Percentiles rank a stretch among this genome's conserved stretches.
Evolutionary conservation across 495 filamentous ascomycete species (phyloP).

Genomic region (Bombardia bombarda): DNA sequence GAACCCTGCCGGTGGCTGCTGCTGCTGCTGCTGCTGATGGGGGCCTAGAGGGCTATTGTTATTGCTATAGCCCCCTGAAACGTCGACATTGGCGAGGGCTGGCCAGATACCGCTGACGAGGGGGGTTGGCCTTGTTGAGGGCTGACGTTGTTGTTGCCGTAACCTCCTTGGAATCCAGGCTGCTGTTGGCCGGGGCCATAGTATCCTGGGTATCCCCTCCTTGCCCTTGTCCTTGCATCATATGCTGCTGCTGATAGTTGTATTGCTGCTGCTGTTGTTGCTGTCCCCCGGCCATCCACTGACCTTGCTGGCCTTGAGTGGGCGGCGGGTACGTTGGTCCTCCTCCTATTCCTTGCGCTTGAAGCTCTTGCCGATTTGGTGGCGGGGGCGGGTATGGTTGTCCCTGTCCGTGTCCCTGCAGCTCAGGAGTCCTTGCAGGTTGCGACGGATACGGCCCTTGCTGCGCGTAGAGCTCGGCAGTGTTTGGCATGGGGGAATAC

Average conservation of each 20-base stretch:
- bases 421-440: slow-evolving; percentile 9
- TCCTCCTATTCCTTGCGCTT: too few relatives aligned
- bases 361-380: slow-evolving; percentile 5
- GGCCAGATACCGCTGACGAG: too few relatives aligned
- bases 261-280: slow-evolving; percentile 1
- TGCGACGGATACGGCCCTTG: slow-evolving; percentile 7
- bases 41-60: too few relatives aligned
- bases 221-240: not conserved
- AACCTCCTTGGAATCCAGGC: too few relatives aligned
- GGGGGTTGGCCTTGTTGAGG: too few relatives aligned
- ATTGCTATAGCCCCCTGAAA: too few relatives aligned
- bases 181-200: too few relatives aligned
- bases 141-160: too few relatives aligned
- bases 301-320: slow-evolving; percentile 12
- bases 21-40: not conserved
- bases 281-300: not conserved
- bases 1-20: not conserved
- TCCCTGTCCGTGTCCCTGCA: slow-evolving; percentile 12
- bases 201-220: too few relatives aligned
- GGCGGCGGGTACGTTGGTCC: slow-evolving; percentile 1
- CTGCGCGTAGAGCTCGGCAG: slow-evolving; percentile 17
- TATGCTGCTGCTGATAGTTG: slow-evolving; percentile 2
- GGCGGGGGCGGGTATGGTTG: slow-evolving; percentile 6
- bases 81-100: not conserved
- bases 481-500: slow-evolving; percentile 9